Base-by-base conservation (phyloP, 352 stramenopile genomes). In the Phytophthora uliginosa region DNA sequence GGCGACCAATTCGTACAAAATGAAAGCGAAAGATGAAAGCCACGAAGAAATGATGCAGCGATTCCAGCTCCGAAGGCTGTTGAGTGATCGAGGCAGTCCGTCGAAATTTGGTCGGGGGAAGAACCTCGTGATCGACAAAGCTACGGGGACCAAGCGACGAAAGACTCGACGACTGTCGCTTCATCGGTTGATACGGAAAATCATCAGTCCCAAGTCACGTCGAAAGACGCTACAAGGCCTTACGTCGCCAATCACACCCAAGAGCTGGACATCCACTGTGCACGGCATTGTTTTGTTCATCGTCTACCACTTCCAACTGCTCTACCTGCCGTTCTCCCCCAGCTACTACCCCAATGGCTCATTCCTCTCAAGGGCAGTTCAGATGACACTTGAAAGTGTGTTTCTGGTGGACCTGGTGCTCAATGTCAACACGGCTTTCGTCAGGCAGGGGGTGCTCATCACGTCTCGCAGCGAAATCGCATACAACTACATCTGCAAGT, bases 61-160 rank as follows among this genome's bases (percentile, higher is more conserved):
- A 61, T 73, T 90, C 76, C 22, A 82, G 50, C 22, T 47, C 28
- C 79, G 65, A 13, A 51, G 77, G 74, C 4, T 65, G 74, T 18
- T 70, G 54, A 64, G 10, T 15, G 36, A 42, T 15, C 4, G 54
- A 45, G 24, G 20, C 28, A 12, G 15, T 38, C 12, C 50, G 50
- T 47, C 51, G 66, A 68, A 54, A 8, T 51, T 51, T n/a, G 42
- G 42, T 18, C 42, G 59, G 31, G 28, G 36, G 36, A 42, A 42
- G 36, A 42, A 82, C 8, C 3, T 85, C 28, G 28, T 69, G 38
- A 59, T 69, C 24, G 69, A 76, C 58, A 69, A 65, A 31, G 59
- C 33, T 3, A 56, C 20, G n/a, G 59, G 59, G 2, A 20, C 20
- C 31, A 61, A 61, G 34, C 54, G 9, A 15, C 12, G 28, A n/a